phyloP scores from a whole-genome alignment of 2,329 filamentous ascomycete species.

The Alternaria postmessia region DNA sequence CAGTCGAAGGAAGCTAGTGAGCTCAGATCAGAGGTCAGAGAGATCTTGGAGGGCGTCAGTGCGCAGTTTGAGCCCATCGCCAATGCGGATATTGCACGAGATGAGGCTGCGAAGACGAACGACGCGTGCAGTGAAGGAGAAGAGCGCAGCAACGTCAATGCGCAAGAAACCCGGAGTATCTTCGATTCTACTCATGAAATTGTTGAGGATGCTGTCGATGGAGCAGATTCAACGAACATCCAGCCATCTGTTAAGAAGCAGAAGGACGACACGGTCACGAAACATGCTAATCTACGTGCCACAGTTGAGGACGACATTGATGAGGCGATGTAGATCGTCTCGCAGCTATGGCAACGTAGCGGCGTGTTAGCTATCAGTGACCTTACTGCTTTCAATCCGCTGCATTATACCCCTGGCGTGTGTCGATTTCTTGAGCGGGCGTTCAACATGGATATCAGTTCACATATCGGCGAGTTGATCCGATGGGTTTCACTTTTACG shows the following conservation, averaged over 20 bases:
- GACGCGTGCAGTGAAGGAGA: neutral
- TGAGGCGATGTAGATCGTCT: neutral
- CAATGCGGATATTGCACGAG: constrained; percentile 21
- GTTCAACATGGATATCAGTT: neutral
- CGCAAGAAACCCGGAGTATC: constrained; percentile 6
- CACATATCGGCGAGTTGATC: neutral
- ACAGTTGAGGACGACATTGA: constrained; percentile 10
- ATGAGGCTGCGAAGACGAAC: neutral
- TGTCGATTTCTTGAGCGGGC: neutral
- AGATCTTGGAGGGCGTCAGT: constrained; percentile 27
- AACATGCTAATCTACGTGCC: neutral
- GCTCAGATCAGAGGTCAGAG: constrained; percentile 26
- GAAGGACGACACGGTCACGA: neutral
- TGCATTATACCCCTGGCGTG: neutral
- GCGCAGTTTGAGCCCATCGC: constrained; percentile 34
- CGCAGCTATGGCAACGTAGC: neutral
- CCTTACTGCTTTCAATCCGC: neutral
- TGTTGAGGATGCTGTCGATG: neutral
- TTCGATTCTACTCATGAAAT: neutral
- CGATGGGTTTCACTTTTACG: neutral
- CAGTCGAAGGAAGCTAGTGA: constrained; percentile 21
- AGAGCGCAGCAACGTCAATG: neutral
- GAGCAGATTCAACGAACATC: neutral
- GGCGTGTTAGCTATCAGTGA: neutral
- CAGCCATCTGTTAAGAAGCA: neutral